Evolutionary conservation across 257 asterid genomes (phyloP).

Genomic region (Solanum medicagineum): DNA sequence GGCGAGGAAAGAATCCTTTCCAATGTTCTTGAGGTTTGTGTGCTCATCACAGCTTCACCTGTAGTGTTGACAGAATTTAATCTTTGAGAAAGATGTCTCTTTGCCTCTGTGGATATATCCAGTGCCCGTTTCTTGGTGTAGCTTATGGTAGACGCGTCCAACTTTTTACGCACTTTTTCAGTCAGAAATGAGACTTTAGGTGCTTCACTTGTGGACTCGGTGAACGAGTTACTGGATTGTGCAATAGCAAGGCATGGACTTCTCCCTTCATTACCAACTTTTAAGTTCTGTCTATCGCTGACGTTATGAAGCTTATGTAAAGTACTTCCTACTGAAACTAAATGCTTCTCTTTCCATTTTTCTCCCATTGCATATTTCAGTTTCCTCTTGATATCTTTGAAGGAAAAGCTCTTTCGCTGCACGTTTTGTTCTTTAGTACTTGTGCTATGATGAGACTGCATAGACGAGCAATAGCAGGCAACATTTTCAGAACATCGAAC

Average conservation of each 20-base stretch:
- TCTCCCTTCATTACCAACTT: background rate
- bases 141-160: slow-evolving; percentile 17
- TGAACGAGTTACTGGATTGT: slow-evolving; percentile 4
- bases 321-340: background rate
- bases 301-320: background rate
- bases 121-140: slow-evolving; percentile 17
- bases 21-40: slow-evolving; percentile 36
- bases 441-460: slow-evolving; percentile 14
- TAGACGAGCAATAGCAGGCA: slow-evolving; percentile 39
- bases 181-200: slow-evolving; percentile 7
- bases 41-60: slow-evolving; percentile 1
- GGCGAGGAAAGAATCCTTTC: slow-evolving; percentile 50
- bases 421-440: slow-evolving; percentile 9
- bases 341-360: slow-evolving; percentile 6
- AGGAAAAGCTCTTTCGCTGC: slow-evolving; percentile 31
- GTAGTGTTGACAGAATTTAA: slow-evolving; percentile 12
- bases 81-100: slow-evolving; percentile 63
- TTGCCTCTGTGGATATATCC: slow-evolving; percentile 65
- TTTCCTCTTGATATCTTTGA: slow-evolving; percentile 45
- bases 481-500: slow-evolving; percentile 14
- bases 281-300: background rate
- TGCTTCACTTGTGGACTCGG: slow-evolving; percentile 2
- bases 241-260: background rate
- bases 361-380: slow-evolving; percentile 44
- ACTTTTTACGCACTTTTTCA: slow-evolving; percentile 9